Evolutionary conservation across 768 basidiomycete genomes (phyloP), one percentile per base, ranked within the genome.

Genomic region (Tulasnella sp.): DNA sequence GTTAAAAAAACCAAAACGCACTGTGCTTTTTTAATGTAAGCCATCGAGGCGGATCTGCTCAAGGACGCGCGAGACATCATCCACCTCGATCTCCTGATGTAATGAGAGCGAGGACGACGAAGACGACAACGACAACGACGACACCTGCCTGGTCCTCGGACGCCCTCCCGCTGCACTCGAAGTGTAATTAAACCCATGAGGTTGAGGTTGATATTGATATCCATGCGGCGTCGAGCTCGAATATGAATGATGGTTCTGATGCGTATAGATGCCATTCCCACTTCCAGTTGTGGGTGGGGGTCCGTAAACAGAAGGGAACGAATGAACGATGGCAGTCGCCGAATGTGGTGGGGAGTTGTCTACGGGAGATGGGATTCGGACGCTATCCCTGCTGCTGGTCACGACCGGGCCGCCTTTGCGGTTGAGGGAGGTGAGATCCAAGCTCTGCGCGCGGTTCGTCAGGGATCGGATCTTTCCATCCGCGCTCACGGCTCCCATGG

Each of bases 391-490:
- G 23, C 41, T 43, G 42, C 42, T 56, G 23, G 44, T 38, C 21
- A 38, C 29, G n/a, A 43, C 42, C 2, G 50, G 34, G 11, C 21
- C 34, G 53, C 59, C 60, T 15, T 24, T 60, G 44, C 83, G 83
- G n/a, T 83, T 84, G 29, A 92, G 77, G 4, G 90, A 91, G 64
- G 87, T 90, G 64, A 95, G 74, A 68, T 95, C 91, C 49, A 95
- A 82, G 3, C 86, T 89, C 69, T 94, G 91, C 0, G 91, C 91
- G 17, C 91, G 85, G 65, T 89, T 89, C 63, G 84, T 84, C 63
- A 91, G 73, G 3, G 88, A 85, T 50, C 89, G 84, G 34, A 78
- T 77, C 64, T 84, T 82, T 50, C 84, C 78, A 19, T 84, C 77
- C 58, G 85, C 83, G 43, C 55, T 50, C 63, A 78, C 75, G 10